These are phyloP conservation scores for Phytophthora megakarya DNA, from an alignment of 352 stramenopile genomes.

Conservation along the genomic window DNA sequence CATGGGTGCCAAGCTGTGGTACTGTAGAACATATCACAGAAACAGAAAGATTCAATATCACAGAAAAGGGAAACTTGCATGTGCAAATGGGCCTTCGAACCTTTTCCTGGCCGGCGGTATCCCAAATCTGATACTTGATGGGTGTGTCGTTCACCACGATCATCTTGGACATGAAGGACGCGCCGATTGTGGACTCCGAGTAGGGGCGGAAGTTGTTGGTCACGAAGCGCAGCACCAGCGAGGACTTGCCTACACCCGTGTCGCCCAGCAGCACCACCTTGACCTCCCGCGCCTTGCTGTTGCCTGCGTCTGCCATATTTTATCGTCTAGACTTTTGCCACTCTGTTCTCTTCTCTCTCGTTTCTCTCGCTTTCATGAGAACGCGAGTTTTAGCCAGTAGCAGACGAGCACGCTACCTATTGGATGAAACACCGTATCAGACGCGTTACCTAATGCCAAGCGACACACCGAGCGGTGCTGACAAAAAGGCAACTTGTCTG, in stretches of 20 bases:
- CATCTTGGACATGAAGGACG: constrained; percentile 98
- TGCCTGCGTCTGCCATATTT: constrained; percentile 57
- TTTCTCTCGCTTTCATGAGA: constrained; percentile 13
- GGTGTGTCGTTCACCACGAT: constrained; percentile 91
- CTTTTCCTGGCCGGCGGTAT: constrained; percentile 97
- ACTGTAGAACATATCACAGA: constrained; percentile 46
- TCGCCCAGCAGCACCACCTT: constrained; percentile 94
- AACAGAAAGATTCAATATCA: constrained; percentile 7
- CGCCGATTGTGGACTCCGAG: constrained; percentile 96
- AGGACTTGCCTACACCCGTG: constrained; percentile 96
- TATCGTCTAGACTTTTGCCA: too few species aligned
- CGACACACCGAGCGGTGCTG: constrained; percentile 14
- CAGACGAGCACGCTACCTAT: neutral
- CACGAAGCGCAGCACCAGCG: constrained; percentile 96
- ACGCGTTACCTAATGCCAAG: constrained; percentile 17
- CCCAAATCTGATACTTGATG: constrained; percentile 98
- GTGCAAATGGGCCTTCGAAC: constrained; percentile 38
- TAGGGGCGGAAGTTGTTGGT: constrained; percentile 97
- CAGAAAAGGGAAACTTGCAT: constrained; percentile 7
- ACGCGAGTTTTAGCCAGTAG: neutral
- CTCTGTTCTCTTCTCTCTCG: constrained; percentile 11
- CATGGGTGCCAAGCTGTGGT: constrained; percentile 97
- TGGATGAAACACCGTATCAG: constrained; percentile 6
- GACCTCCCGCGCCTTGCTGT: constrained; percentile 83
- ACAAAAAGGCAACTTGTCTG: neutral